Conservation (phyloP, 2,329 filamentous ascomycete genomes). For the Sarocladiaceae sp. region DNA sequence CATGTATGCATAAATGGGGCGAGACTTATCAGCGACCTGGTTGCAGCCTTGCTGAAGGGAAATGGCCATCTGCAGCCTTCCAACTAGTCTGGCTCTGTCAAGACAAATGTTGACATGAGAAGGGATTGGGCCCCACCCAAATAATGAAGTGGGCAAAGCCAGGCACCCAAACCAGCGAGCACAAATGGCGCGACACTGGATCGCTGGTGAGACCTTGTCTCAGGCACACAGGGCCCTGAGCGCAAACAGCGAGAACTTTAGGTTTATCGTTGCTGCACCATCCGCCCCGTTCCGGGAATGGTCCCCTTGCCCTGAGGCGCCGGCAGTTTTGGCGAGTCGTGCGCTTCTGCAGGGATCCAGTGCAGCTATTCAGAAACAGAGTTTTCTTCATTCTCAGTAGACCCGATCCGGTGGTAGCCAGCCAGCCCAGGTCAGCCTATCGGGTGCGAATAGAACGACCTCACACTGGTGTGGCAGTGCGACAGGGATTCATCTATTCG, state of each 20-base stretch:
- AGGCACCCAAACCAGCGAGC: not conserved
- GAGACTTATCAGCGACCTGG: conserved; percentile 4
- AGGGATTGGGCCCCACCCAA: not conserved
- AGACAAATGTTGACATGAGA: not conserved
- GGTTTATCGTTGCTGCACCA: not conserved
- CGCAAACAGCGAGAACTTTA: not conserved
- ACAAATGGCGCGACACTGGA: not conserved
- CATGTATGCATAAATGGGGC: no score
- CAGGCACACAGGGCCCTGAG: not conserved
- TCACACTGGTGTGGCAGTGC: not conserved
- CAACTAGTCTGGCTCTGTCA: not conserved
- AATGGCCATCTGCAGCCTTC: not conserved
- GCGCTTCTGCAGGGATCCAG: conserved; percentile 1
- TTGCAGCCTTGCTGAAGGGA: not conserved
- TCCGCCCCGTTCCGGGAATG: not conserved
- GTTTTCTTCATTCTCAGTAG: not conserved
- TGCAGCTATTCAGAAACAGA: not conserved
- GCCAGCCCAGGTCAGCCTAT: not conserved
- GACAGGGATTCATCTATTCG: not conserved
- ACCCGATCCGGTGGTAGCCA: not conserved
- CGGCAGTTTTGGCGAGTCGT: conserved; percentile 1
- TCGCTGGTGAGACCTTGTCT: conserved; percentile 7
- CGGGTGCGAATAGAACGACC: not conserved
- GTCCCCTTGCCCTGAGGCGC: not conserved
- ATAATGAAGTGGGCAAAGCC: not conserved